Evolutionary conservation across 768 basidiomycete genomes (phyloP).

Genomic region (Naganishia friedmannii): DNA sequence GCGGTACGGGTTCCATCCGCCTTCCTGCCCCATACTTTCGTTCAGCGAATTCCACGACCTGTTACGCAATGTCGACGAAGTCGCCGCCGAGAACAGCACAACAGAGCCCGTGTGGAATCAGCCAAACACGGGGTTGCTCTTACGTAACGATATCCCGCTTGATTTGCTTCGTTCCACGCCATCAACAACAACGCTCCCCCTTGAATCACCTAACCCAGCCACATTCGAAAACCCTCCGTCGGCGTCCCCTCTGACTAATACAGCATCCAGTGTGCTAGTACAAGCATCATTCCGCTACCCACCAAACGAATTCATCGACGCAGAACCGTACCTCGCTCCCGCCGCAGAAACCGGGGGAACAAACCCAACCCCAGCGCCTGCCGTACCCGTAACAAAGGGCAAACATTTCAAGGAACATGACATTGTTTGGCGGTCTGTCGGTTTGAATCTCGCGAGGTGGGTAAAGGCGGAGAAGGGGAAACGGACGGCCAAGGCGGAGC

Average conservation of each 20-base stretch:
- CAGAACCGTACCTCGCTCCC: not conserved
- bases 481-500: not conserved
- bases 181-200: not conserved
- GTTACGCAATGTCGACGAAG: not conserved
- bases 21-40: not conserved
- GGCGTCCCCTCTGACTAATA: not conserved
- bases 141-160: constrained; percentile 15
- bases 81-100: not conserved
- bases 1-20: constrained; percentile 15
- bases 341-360: not conserved
- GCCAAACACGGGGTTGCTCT: not conserved
- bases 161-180: not conserved
- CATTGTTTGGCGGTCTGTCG: constrained; percentile 6
- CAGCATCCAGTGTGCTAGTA: not conserved
- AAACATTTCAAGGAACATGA: constrained; percentile 14
- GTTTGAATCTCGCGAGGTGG: constrained; percentile 18
- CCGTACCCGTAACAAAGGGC: not conserved
- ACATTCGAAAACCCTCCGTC: not conserved
- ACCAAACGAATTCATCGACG: not conserved
- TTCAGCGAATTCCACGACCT: not conserved
- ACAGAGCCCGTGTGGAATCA: not conserved
- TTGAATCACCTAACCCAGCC: not conserved
- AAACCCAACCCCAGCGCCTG: not conserved
- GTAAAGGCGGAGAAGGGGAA: constrained; percentile 12
- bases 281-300: constrained; percentile 14